Evolutionary conservation across 192 early-diverging fungal species (phyloP), one percentile per base, ranked within the genome.

Genomic region (Coemansia guatemalensis): DNA sequence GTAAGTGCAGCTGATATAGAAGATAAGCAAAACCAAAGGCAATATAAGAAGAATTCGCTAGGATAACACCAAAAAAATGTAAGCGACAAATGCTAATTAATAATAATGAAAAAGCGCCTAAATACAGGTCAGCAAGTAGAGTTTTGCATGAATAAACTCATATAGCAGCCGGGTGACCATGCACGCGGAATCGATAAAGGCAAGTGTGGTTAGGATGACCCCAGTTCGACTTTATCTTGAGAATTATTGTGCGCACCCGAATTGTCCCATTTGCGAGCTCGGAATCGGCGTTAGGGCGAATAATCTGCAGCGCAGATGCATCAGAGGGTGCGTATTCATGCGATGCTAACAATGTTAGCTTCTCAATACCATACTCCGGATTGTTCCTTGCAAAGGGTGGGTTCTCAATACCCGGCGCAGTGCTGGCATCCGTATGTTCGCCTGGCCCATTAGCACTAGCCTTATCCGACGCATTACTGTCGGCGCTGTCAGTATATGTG

Each of bases 111-210:
- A 29, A 23, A 26, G 54, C 29, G 54, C 51, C 12, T 27, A 20
- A 53, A 53, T 53, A 53, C 14, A 29, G 53, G 35, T 39, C 35
- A 39, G 35, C 35, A 39, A 12, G 50, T 51, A 11, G 50, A 25
- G 17, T 7, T 5, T 3, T 5, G 20, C 20, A 51, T 51, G 1
- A 25, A 39, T 2, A 39, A 39, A 51, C 27, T 68, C 56, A 68
- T 18, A 53, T 29, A 22, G 60, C 60, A 11, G 61, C 57, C 49
- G 59, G 66, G 30, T 69, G 68, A 56, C 73, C 89, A 62, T 92
- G 90, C 25, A 88, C 85, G 24, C 89, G 85, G 50, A 92, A 82
- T 48, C 90, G 85, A 69, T 92, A 92, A 27, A 92, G 29, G 52
- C 88, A 90, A 8, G 90, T 92, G 64, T 88, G 86, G 11, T 83